Conservation (phyloP, 1,284 basidiomycete genomes). For the Hemileia vastatrix region DNA sequence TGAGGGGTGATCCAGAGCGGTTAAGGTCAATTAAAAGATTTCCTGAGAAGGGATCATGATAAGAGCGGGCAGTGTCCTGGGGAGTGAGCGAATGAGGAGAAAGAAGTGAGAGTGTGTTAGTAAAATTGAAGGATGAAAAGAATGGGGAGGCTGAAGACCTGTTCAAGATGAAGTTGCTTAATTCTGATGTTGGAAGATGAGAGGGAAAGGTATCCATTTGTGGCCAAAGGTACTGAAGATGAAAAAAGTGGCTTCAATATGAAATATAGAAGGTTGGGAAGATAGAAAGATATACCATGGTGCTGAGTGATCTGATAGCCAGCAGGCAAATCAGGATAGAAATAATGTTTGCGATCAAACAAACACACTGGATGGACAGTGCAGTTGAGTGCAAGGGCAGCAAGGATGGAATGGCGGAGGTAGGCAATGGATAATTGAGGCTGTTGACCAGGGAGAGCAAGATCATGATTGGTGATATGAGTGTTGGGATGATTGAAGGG, state of each 20-base stretch:
- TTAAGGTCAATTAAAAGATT: slow-evolving; percentile 74
- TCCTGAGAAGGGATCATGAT: slow-evolving; percentile 54
- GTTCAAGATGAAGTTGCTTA: slow-evolving; percentile 90
- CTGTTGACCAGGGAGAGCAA: too few relatives aligned
- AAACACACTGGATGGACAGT: slow-evolving; percentile 62
- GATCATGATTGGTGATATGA: too few relatives aligned
- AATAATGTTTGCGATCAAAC: slow-evolving; percentile 97
- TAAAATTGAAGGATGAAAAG: background rate
- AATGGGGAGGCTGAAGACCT: slow-evolving; percentile 51
- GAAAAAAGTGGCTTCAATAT: background rate
- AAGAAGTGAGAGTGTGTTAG: background rate
- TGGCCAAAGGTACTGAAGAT: slow-evolving; percentile 63
- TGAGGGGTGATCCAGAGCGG: slow-evolving; percentile 73
- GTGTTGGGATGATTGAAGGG: too few relatives aligned
- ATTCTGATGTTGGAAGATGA: slow-evolving; percentile 56
- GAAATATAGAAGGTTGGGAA: background rate
- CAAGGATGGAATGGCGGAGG: slow-evolving; percentile 65
- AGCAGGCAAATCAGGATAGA: slow-evolving; percentile 85
- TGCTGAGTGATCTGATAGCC: slow-evolving; percentile 97
- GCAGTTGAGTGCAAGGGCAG: slow-evolving; percentile 70
- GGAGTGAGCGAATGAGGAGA: background rate
- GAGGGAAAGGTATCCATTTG: slow-evolving; percentile 53
- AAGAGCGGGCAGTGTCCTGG: slow-evolving; percentile 90
- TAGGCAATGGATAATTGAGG: background rate
- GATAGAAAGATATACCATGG: slow-evolving; percentile 54